phyloP scores from a whole-genome alignment of 768 basidiomycete species.

The Lentinula aciculospora region DNA sequence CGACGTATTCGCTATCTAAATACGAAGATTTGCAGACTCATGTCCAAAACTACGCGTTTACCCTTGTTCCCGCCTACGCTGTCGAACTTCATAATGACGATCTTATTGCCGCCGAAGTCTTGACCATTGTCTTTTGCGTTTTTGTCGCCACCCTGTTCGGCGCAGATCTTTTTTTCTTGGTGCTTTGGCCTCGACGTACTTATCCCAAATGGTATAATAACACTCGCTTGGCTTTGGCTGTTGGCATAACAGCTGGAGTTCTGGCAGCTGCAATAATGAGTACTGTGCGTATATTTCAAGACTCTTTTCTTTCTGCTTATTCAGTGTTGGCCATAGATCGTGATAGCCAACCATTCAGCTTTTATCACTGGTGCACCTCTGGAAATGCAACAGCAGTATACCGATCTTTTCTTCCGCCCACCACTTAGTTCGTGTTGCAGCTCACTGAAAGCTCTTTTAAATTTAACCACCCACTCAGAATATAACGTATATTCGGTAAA shows the following conservation, averaged over 20 bases:
- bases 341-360: constrained; percentile 20
- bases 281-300: constrained; percentile 21
- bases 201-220: constrained; percentile 26
- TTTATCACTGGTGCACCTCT: constrained; percentile 20
- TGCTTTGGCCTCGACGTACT: constrained; percentile 24
- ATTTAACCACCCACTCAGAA: constrained; percentile 10
- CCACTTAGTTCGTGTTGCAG: constrained; percentile 18
- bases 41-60: constrained; percentile 16
- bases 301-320: background rate
- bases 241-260: constrained; percentile 21
- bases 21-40: constrained; percentile 24
- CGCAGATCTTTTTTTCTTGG: constrained; percentile 30
- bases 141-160: constrained; percentile 30
- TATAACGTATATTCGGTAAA: constrained; percentile 24
- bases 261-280: constrained; percentile 22
- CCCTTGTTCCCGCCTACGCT: background rate
- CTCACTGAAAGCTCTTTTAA: background rate
- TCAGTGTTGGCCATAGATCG: constrained; percentile 14
- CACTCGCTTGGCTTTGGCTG: constrained; percentile 17
- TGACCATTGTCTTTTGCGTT: constrained; percentile 28
- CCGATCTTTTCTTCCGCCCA: constrained; percentile 18
- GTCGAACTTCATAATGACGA: constrained; percentile 25
- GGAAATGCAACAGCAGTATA: constrained; percentile 12
- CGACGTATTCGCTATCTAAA: constrained; percentile 30
- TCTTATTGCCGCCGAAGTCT: constrained; percentile 21